Evolutionary conservation across 495 filamentous ascomycete genomes (phyloP), one percentile per base, ranked within the genome.

Genomic region (Penicillium arizonense): DNA sequence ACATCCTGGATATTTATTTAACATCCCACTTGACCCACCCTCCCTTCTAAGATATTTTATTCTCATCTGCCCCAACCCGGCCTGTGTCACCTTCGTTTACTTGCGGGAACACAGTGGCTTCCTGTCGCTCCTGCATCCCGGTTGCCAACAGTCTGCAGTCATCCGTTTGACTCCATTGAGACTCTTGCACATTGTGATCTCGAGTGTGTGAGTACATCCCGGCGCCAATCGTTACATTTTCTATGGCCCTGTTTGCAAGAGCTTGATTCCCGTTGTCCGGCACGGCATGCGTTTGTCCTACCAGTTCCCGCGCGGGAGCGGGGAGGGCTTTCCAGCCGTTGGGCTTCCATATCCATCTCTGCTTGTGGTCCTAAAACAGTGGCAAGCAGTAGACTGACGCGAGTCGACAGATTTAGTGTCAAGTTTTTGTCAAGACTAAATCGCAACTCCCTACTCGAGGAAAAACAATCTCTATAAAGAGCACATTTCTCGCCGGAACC

Each of bases 101-200:
- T 18, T 32, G 28, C 28, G 47, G 57, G 44, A 43, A 55, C 30
- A 44, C 28, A 55, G 55, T 62, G 52, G 43, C 36, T 52, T 44
- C 33, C 45, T 43, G 34, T 56, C 26, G 49, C 56, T 56, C 63
- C 59, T 61, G 60, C 59, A 61, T 56, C 52, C 28, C 63, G 62
- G 58, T 44, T 59, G 42, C 53, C 39, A 59, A 41, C 58, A 58
- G 50, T 50, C 58, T 64, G 61, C 61, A 56, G 55, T 57, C 45
- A 56, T 48, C 61, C 57, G 41, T 23, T 28, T 45, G 18, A 8
- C 9, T 32, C 41, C 20, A 43, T 45, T 46, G 28, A 50, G 48
- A 43, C 39, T 24, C 48, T 26, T 42, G 39, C 38, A 26, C 48
- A 50, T 50, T 41, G 39, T 43, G n/a, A 23, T 10, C 23, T 48